Evolutionary conservation across 73 alveolate genomes (phyloP).

Genomic region (Paramecium tetraurelia): DNA sequence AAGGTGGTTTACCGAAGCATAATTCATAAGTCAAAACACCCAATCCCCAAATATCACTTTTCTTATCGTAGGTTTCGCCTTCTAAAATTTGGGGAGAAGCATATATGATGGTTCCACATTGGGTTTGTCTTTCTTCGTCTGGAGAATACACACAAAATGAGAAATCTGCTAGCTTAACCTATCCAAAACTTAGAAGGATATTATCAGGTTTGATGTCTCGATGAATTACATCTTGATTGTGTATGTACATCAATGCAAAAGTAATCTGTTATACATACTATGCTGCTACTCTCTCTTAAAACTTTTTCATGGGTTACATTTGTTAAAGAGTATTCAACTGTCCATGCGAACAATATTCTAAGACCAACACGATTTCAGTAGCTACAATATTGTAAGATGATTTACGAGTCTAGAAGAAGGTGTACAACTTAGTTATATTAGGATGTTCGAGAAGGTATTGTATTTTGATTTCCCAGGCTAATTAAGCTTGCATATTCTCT

Average conservation of each 20-base stretch:
- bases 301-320: neutral
- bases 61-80: constrained; percentile 77
- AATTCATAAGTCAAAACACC: constrained; percentile 94
- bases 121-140: constrained; percentile 83
- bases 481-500: constrained; percentile 19
- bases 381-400: neutral
- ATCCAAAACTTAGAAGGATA: constrained; percentile 37
- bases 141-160: constrained; percentile 35
- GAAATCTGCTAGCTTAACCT: constrained; percentile 8
- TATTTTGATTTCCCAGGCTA: constrained; percentile 49
- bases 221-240: constrained; percentile 50
- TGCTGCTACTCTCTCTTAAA: constrained; percentile 54
- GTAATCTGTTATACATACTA: neutral
- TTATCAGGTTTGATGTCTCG: constrained; percentile 58
- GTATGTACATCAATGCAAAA: constrained; percentile 31
- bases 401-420: constrained; percentile 21
- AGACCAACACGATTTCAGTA: constrained; percentile 22
- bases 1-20: constrained; percentile 90
- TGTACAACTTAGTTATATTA: neutral
- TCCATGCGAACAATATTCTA: constrained; percentile 42
- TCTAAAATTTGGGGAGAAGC: constrained; percentile 96
- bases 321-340: neutral
- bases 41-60: constrained; percentile 92
- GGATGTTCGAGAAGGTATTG: constrained; percentile 45
- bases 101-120: constrained; percentile 97